A percentile compares a stretch with the other conserved stretches of the same genome.
phyloP scores from a whole-genome alignment of 805 yeast genomes.

The Spathaspora boniae region DNA sequence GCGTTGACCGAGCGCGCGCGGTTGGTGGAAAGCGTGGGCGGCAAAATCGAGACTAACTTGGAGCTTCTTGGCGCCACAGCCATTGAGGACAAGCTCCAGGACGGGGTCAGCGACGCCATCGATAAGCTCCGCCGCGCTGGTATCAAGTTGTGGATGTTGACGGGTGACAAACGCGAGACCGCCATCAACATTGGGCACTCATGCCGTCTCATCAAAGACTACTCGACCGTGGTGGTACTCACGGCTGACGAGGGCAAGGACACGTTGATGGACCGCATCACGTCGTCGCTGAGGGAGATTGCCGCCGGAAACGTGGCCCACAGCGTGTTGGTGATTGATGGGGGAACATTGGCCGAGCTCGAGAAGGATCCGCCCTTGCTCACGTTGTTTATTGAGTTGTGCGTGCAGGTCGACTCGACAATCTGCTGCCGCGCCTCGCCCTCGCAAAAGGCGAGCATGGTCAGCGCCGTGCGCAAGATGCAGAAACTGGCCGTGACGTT shows the following conservation, averaged over 20 bases:
- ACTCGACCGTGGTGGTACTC: conserved; percentile 80
- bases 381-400: conserved; percentile 77
- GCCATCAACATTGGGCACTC: conserved; percentile 97
- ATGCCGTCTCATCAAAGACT: conserved; percentile 88
- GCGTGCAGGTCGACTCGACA: conserved; percentile 85
- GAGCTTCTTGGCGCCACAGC: conserved; percentile 90
- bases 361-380: conserved; percentile 71
- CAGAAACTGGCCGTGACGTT: conserved; percentile 72
- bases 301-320: conserved; percentile 80
- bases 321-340: conserved; percentile 92
- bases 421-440: conserved; percentile 97
- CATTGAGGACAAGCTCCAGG: conserved; percentile 93
- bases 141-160: conserved; percentile 94
- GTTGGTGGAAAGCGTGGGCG: conserved; percentile 71
- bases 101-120: conserved; percentile 94
- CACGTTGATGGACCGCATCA: conserved; percentile 61
- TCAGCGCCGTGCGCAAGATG: conserved; percentile 68
- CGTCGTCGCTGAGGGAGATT: conserved; percentile 72
- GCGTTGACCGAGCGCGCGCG: conserved; percentile 64
- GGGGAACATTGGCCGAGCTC: conserved; percentile 72
- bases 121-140: conserved; percentile 92
- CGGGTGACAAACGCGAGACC: conserved; percentile 97
- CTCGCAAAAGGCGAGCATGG: conserved; percentile 91
- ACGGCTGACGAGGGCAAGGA: conserved; percentile 46
- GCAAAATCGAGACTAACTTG: conserved; percentile 62